phyloP scores from a whole-genome alignment of 495 filamentous ascomycete genomes.

The Neurospora hispaniola region DNA sequence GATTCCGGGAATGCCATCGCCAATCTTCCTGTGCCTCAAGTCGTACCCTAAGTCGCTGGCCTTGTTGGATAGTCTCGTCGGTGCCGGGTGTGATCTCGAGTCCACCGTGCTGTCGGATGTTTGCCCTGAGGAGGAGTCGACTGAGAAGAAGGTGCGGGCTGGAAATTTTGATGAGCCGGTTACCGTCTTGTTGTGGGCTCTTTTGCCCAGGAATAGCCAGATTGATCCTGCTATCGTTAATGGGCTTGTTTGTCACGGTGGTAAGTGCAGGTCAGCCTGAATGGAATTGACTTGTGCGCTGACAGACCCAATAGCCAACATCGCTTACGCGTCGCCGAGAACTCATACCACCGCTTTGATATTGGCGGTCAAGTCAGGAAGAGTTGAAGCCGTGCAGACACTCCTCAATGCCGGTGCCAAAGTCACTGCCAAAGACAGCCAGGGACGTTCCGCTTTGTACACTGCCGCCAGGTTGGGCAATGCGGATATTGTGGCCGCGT shows the following conservation, averaged over 20 bases:
- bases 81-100: constrained; percentile 15
- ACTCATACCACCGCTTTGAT: constrained; percentile 30
- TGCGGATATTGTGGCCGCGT: constrained; percentile 9
- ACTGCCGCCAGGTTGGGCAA: constrained; percentile 23
- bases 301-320: constrained; percentile 19
- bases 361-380: constrained; percentile 24
- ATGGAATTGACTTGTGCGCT: background rate
- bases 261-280: constrained; percentile 9
- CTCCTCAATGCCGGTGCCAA: constrained; percentile 29
- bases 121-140: constrained; percentile 1
- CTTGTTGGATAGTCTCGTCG: constrained; percentile 12
- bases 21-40: constrained; percentile 19
- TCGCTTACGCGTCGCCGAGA: constrained; percentile 26
- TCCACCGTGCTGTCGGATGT: constrained; percentile 13
- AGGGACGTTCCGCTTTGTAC: constrained; percentile 30
- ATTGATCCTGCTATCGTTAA: constrained; percentile 25
- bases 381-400: constrained; percentile 24
- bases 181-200: constrained; percentile 31
- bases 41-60: constrained; percentile 14
- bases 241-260: constrained; percentile 26
- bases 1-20: constrained; percentile 15
- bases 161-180: constrained; percentile 23
- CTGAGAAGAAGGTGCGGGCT: constrained; percentile 9
- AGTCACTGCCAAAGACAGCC: constrained; percentile 24
- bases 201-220: constrained; percentile 28